phyloP scores from a whole-genome alignment of 108 stramenopile genomes.

The Craspedostauros australis region DNA sequence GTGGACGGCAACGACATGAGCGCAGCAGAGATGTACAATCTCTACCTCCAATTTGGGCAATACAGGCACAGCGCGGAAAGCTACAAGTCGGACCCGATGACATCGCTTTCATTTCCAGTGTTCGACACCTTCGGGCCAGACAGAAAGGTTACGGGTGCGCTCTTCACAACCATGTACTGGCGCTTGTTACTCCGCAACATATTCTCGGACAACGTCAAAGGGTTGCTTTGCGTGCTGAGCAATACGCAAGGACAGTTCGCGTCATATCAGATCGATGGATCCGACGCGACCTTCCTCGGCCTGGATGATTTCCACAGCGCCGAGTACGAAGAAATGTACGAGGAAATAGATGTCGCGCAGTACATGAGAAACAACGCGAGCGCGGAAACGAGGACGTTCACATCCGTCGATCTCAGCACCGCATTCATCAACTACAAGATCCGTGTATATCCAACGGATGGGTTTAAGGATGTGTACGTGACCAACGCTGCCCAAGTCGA shows the following conservation, averaged over 20 bases:
- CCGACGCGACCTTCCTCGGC: conserved; percentile 25
- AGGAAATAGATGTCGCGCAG: background rate
- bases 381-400: background rate
- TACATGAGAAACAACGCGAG: conserved; percentile 13
- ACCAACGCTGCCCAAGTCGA: conserved; percentile 5
- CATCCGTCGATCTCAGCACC: conserved; percentile 1
- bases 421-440: conserved; percentile 7
- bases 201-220: conserved; percentile 33
- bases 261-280: conserved; percentile 30
- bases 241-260: conserved; percentile 23
- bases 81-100: background rate
- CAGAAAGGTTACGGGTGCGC: background rate
- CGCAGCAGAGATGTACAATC: background rate
- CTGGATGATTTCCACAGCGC: conserved; percentile 33
- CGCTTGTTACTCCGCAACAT: conserved; percentile 14
- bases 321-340: conserved; percentile 17
- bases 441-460: conserved; percentile 14
- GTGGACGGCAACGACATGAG: background rate
- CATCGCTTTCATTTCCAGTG: conserved; percentile 26
- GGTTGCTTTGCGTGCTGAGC: conserved; percentile 29
- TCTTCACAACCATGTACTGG: conserved; percentile 4
- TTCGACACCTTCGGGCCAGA: conserved; percentile 23
- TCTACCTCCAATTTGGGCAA: background rate
- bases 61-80: background rate
- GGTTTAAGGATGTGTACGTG: conserved; percentile 3